Evolutionary conservation across 2,329 filamentous ascomycete genomes (phyloP).

Genomic region (Periglandula ipomoeae): DNA sequence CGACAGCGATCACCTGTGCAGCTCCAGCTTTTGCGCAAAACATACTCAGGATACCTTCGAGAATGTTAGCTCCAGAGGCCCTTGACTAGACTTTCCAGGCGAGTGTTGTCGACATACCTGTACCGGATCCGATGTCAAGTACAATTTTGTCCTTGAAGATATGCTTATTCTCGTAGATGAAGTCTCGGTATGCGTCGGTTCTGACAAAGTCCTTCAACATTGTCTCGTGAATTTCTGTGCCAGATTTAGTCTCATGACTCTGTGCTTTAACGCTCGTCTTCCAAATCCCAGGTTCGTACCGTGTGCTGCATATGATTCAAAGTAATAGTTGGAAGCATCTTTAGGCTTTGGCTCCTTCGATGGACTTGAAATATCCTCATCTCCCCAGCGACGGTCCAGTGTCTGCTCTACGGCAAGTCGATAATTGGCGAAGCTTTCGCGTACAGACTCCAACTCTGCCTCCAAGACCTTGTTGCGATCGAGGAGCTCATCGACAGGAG

Average conservation of each 20-base stretch:
- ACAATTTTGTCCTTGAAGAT: conserved; percentile 80
- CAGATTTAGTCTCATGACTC: not conserved
- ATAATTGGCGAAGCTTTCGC: conserved; percentile 56
- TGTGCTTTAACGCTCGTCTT: not conserved
- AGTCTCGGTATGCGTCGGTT: conserved; percentile 88
- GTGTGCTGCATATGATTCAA: conserved; percentile 52
- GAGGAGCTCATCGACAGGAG: conserved; percentile 27
- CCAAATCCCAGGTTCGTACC: conserved; percentile 34
- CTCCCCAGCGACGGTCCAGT: conserved; percentile 55
- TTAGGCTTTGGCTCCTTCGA: conserved; percentile 11
- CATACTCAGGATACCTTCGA: conserved; percentile 73
- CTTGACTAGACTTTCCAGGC: not conserved
- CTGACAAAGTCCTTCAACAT: conserved; percentile 89
- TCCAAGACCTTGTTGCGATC: conserved; percentile 48
- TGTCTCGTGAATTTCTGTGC: conserved; percentile 76
- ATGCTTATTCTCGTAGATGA: conserved; percentile 86
- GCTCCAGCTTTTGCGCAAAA: conserved; percentile 90
- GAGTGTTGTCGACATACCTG: conserved; percentile 31
- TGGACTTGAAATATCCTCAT: conserved; percentile 27
- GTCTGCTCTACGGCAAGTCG: conserved; percentile 56
- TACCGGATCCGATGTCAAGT: conserved; percentile 83
- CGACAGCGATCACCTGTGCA: conserved; percentile 77
- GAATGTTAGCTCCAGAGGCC: conserved; percentile 10
- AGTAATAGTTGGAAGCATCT: conserved; percentile 36
- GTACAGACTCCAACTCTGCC: conserved; percentile 49